These are phyloP conservation scores for Globisporangium acanthophoron DNA, from an alignment of 352 stramenopile genomes.

Conservation along the genomic window DNA sequence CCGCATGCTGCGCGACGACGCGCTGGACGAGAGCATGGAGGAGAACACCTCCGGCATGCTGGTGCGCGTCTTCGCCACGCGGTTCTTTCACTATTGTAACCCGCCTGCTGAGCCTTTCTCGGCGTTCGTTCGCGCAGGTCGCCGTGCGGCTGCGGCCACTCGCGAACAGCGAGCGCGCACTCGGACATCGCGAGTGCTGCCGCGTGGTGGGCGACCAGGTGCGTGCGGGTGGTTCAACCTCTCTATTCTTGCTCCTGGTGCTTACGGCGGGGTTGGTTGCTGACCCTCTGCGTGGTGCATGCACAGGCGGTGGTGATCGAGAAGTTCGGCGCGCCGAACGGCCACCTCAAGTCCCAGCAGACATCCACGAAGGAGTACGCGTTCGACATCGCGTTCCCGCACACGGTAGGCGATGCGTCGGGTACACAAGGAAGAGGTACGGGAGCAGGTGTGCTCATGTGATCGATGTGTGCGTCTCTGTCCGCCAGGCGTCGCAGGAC, in stretches of 20 bases:
- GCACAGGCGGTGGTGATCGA: constrained; percentile 61
- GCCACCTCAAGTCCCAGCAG: constrained; percentile 51
- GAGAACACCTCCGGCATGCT: constrained; percentile 40
- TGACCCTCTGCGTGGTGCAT: no score
- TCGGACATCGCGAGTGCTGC: constrained; percentile 50
- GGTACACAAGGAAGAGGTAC: no score
- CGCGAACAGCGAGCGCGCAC: constrained; percentile 28
- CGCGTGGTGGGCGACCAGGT: constrained; percentile 54
- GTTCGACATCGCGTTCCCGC: constrained; percentile 51
- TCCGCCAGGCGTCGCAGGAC: constrained; percentile 29
- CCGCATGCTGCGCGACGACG: constrained; percentile 9
- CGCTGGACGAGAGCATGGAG: constrained; percentile 27
- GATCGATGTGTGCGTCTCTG: background rate
- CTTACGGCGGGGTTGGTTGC: no score
- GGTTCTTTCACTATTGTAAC: no score
- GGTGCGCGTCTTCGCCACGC: constrained; percentile 12
- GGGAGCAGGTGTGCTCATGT: background rate
- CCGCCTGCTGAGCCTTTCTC: no score
- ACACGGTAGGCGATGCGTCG: constrained; percentile 13
- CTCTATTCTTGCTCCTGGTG: background rate
- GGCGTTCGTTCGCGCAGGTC: constrained; percentile 20
- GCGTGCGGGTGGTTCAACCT: background rate
- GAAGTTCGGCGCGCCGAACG: constrained; percentile 38
- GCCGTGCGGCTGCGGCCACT: constrained; percentile 47
- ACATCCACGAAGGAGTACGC: constrained; percentile 50